Evolutionary conservation across 2,329 filamentous ascomycete genomes (phyloP).

Genomic region (Beauveria bassiana): DNA sequence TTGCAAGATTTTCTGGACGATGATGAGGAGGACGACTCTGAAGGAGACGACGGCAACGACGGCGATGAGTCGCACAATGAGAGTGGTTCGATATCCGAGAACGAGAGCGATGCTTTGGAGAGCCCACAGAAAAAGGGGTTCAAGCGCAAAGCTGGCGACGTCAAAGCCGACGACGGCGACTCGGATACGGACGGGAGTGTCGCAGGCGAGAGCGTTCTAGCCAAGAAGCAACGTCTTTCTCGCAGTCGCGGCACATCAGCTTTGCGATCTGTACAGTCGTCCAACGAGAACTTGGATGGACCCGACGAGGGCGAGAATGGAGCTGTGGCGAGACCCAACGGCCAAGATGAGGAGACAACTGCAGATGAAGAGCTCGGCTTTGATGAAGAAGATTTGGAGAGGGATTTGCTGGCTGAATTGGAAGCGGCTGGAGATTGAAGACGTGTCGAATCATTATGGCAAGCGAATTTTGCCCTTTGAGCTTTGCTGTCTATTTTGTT

Average conservation of each 20-base stretch:
- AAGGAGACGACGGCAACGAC: conserved; percentile 16
- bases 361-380: conserved; percentile 31
- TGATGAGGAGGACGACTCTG: conserved; percentile 25
- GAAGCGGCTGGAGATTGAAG: conserved; percentile 30
- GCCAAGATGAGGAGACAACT: conserved; percentile 18
- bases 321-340: not conserved
- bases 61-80: conserved; percentile 13
- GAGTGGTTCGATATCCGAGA: conserved; percentile 14
- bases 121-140: conserved; percentile 19
- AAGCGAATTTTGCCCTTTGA: not conserved
- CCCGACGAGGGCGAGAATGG: conserved; percentile 14
- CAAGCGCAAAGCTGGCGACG: conserved; percentile 25
- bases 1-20: conserved; percentile 64
- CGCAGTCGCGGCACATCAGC: conserved; percentile 37
- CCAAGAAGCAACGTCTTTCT: conserved; percentile 45
- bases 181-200: conserved; percentile 22
- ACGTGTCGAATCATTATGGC: not conserved
- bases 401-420: conserved; percentile 54
- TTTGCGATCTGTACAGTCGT: conserved; percentile 37
- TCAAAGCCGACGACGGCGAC: conserved; percentile 25
- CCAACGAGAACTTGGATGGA: conserved; percentile 23
- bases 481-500: not conserved
- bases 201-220: conserved; percentile 31
- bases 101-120: conserved; percentile 23
- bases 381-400: conserved; percentile 52